These are phyloP conservation scores for Cladophialophora bantiana DNA, from an alignment of 2,329 filamentous ascomycete genomes.

Conservation along the genomic window DNA sequence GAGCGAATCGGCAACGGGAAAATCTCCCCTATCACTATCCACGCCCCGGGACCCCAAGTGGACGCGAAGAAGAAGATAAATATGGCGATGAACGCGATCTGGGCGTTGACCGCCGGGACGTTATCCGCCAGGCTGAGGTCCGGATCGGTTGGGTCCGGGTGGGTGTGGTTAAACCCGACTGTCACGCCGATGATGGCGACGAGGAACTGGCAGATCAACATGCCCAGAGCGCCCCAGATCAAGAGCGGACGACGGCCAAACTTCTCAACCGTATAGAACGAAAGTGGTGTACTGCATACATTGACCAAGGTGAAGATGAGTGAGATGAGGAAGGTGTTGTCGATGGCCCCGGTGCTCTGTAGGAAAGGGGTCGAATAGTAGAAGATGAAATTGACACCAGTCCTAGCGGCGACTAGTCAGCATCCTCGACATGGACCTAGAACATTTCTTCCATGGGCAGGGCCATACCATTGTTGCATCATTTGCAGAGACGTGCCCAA, in stretches of 20 bases:
- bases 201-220: slow-evolving; percentile 86
- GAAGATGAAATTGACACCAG: slow-evolving; percentile 93
- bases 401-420: slow-evolving; percentile 48
- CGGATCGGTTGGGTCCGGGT: slow-evolving; percentile 68
- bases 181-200: slow-evolving; percentile 68
- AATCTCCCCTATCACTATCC: slow-evolving; percentile 83
- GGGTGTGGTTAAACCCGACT: slow-evolving; percentile 37
- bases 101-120: slow-evolving; percentile 59
- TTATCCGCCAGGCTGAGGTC: slow-evolving; percentile 66
- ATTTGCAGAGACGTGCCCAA: slow-evolving; percentile 76
- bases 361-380: slow-evolving; percentile 85
- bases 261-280: slow-evolving; percentile 84
- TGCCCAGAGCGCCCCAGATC: slow-evolving; percentile 77
- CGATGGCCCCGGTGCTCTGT: slow-evolving; percentile 75
- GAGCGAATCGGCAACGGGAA: slow-evolving; percentile 89
- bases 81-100: slow-evolving; percentile 88
- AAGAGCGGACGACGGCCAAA: slow-evolving; percentile 82
- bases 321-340: slow-evolving; percentile 80
- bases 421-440: neutral
- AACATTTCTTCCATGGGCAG: neutral
- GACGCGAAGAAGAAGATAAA: slow-evolving; percentile 93
- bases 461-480: slow-evolving; percentile 70
- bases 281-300: slow-evolving; percentile 81
- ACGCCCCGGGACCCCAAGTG: slow-evolving; percentile 81
- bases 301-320: slow-evolving; percentile 89